Conservation (phyloP, 208 protist species). For the Crithidia fasciculata region DNA sequence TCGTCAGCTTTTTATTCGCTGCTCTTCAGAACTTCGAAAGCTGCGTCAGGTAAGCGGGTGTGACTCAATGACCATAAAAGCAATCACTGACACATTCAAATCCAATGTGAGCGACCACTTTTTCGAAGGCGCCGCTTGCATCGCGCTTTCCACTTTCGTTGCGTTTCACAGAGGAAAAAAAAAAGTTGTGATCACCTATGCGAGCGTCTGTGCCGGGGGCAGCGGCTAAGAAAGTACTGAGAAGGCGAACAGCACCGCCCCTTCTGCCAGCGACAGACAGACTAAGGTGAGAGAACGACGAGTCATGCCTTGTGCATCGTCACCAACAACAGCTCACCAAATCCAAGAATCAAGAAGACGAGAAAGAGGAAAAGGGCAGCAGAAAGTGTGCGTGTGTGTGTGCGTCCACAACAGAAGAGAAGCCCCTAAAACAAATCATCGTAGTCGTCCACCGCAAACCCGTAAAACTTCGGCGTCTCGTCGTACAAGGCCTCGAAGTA, state of each 20-base stretch:
- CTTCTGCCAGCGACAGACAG: background rate
- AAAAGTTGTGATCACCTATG: background rate
- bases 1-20: background rate
- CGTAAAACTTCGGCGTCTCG: slow-evolving; percentile 91
- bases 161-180: background rate
- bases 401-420: background rate
- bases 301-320: no score
- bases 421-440: slow-evolving; percentile 84
- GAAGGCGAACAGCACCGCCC: background rate
- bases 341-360: background rate
- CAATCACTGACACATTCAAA: no score
- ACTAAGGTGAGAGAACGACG: no score
- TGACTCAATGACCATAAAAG: no score
- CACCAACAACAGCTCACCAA: no score
- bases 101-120: no score
- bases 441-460: slow-evolving; percentile 93
- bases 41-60: no score
- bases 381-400: background rate
- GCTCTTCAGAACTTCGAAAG: no score
- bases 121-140: no score
- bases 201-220: background rate
- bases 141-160: no score
- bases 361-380: background rate
- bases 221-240: background rate
- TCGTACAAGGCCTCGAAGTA: slow-evolving; percentile 91